Evolutionary conservation across 2,329 filamentous ascomycete genomes (phyloP), one percentile per base, ranked within the genome.

Genomic region (Sarocladiaceae sp.): DNA sequence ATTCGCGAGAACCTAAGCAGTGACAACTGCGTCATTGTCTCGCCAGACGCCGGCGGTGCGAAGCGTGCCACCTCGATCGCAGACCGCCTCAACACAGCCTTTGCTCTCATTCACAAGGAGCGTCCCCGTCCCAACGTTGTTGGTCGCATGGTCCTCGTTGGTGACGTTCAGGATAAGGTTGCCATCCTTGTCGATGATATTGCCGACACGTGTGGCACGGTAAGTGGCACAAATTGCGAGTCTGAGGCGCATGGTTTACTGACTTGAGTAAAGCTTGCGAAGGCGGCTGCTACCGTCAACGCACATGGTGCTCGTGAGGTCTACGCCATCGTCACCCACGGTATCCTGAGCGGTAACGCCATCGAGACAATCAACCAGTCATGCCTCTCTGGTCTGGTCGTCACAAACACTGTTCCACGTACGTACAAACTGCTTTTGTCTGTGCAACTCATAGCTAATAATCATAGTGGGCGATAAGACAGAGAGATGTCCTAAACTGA

Each of bases 101-200:
- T 97, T 63, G 91, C 91, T 7, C 79, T 97, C 45, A 97, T 97
- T 55, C 90, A 96, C 76, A 96, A 97, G 71, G 91, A 96, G 68
- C 86, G 90, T 47, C 85, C 89, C 5, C 81, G 88, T 4, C 71
- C 72, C 48, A 94, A 95, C 58, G 89, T 94, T 59, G 89, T 95
- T 49, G 88, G 85, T 9, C 83, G 88, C 56, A 95, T 95, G 88
- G 87, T 70, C 1, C 83, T 98, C n/a, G 91, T 97, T 42, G 93
- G 93, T 53, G 89, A 94, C 53, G 93, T 97, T 37, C 78, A 82
- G 53, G 86, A 87, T 68, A 93, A 93, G 70, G 83, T 91, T 23
- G 91, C 91, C 48, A 96, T 98, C 59, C 82, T 98, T 40, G 91
- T 98, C 44, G 91, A 97, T 62, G 91, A 97, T 62, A 96, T 97